Evolutionary conservation across 495 filamentous ascomycete species (phyloP), one percentile per base, ranked within the genome.

Genomic region (Barbatosphaeria neglecta): DNA sequence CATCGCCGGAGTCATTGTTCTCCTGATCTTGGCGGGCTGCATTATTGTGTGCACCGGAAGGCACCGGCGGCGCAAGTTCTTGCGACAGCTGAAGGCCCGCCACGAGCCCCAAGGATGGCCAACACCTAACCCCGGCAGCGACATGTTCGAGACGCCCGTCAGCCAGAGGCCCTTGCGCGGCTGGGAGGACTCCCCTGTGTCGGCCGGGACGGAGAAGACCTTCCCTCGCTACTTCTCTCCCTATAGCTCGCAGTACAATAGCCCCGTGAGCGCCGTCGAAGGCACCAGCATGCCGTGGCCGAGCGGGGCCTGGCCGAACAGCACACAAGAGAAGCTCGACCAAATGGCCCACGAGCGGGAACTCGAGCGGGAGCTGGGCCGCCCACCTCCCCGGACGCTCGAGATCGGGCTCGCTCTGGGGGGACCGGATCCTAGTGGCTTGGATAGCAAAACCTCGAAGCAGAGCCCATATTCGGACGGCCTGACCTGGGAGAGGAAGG

Each of bases 201-300:
- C 63, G 47, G 63, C 64, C 2, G 45, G 44, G n/a, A 65, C 64
- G 2, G 60, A 33, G 42, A 35, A 51, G 46, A 45, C 63, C 7
- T 63, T 66, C 46, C 67, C 66, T 17, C 68, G 65, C 6, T 74
- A 74, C 51, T 70, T 72, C 50, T 69, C 65, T 16, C 70, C 70
- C 0, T 74, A 74, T 45, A 50, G 57, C 5, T 68, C 68, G 44
- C 58, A 65, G 41, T 73, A 63, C 51, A 68, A 67, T 57, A 72
- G 69, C 51, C 70, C 70, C 23, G 55, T 72, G 23, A 66, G 59
- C 38, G 66, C 49, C 16, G 53, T 60, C 33, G 66, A 68, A 25
- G 55, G 51, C 1, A 50, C 53, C 25, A 51, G 53, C 13, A 52
- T 51, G 52, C 50, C 51, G 37, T 62, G 55, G 56, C 62, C 55